Base-by-base conservation (phyloP, 2,329 filamentous ascomycete species). In the Colletotrichum lindemuthianum region DNA sequence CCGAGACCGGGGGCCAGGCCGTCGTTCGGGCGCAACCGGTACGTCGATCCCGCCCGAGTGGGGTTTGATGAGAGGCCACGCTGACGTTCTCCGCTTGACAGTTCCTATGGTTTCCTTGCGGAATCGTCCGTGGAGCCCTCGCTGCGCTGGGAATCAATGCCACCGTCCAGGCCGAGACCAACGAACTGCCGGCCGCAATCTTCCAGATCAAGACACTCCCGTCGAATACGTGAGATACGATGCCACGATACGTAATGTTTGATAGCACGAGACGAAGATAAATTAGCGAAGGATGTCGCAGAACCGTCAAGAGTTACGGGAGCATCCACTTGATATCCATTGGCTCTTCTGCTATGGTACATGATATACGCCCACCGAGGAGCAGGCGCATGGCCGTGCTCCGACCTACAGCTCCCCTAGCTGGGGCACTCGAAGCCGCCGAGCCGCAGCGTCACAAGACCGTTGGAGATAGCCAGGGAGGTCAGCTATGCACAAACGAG, bases 101-200 rank as follows among this genome's bases (percentile, higher is more conserved):
- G 91, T 97, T 96, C 76, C 83, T 99, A 12, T 97, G 93, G 87
- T 97, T 98, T 73, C 96, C 96, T 8, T 97, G 94, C 71, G 96
- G 96, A 50, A 86, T 99, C 52, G 92, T 99, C 66, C 86, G 95
- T 63, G 96, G 96, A 36, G 93, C 93, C n/a, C 81, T 99, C 53
- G 90, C 93, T n/a, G 93, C 91, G 54, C 83, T 99, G 81, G 96
- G 95, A 6, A 93, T 98, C 71, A 90, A 90, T 71, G 94, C 94
- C 9, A 96, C 90, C 1, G 95, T 99, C 2, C 92, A 97, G 71
- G 96, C 93, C 5, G 96, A 97, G 79, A 92, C 91, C 59, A 90
- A 84, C 60, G 95, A 97, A 75, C 82, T 99, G 59, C 96, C 96
- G 0, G 87, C 87, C 6, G 96, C 95, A 40, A 92, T 94, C 1